A percentile compares a stretch with the other conserved stretches of the same genome.
phyloP scores from a whole-genome alignment of 202 grass and related monocot species.

The Zizania palustris region DNA sequence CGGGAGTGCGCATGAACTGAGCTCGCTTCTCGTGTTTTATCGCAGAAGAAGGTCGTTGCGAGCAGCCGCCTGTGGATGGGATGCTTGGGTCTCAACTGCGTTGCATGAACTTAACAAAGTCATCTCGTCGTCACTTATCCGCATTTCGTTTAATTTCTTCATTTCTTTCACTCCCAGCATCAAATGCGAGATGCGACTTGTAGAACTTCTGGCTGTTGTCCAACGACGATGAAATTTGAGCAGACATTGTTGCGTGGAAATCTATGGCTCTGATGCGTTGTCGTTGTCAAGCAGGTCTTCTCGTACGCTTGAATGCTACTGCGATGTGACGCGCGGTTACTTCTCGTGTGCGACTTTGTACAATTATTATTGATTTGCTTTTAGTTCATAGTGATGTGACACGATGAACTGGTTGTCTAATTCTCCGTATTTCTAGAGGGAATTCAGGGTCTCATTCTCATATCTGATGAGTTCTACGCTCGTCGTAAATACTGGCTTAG shows the following conservation, averaged over 20 bases:
- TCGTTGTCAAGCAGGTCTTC: not conserved
- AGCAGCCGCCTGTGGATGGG: constrained; percentile 29
- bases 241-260: not conserved
- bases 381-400: no score
- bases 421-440: no score
- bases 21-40: not conserved
- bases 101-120: not conserved
- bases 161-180: not conserved
- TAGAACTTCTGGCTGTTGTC: not conserved
- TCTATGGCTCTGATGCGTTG: not conserved
- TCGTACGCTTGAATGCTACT: not conserved
- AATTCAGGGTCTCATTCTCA: no score
- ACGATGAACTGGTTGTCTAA: no score
- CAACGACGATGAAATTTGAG: not conserved
- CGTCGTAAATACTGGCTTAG: no score
- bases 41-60: constrained; percentile 42
- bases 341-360: no score
- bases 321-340: no score
- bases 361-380: no score
- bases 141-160: not conserved
- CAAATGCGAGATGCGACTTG: no score
- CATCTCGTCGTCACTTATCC: not conserved
- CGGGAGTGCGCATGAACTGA: not conserved
- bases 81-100: constrained; percentile 38
- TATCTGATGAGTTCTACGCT: no score